phyloP scores from a whole-genome alignment of 2,329 filamentous ascomycete species.

The Berkeleyomyces basicola region DNA sequence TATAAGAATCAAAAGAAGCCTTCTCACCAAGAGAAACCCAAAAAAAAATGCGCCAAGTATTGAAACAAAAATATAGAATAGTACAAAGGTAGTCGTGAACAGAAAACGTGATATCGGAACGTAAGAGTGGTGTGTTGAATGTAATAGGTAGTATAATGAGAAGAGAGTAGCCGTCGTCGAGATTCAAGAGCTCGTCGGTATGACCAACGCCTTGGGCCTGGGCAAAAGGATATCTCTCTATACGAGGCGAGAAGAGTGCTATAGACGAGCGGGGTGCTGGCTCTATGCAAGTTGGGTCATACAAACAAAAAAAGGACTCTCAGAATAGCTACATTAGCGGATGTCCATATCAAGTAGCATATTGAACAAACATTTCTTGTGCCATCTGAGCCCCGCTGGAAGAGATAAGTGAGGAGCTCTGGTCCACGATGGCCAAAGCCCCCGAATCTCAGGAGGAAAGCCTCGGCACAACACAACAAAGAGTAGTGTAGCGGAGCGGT shows the following conservation, averaged over 20 bases:
- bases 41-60: neutral
- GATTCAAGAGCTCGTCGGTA: neutral
- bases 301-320: neutral
- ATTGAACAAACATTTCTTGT: too few species aligned
- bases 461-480: neutral
- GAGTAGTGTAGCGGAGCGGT: neutral
- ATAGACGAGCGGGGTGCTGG: neutral
- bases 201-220: too few species aligned
- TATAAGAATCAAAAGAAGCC: neutral
- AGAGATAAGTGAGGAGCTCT: neutral
- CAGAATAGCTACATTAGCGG: neutral
- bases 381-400: neutral
- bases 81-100: neutral
- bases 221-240: neutral
- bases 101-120: neutral
- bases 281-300: neutral
- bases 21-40: neutral
- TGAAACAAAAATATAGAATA: neutral
- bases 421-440: neutral
- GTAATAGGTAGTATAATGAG: neutral
- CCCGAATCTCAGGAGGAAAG: neutral
- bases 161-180: neutral
- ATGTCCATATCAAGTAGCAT: too few species aligned
- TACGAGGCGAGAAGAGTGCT: neutral
- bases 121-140: neutral